Evolutionary conservation across 306 rosid genomes (phyloP), one percentile per base, ranked within the genome.

Genomic region (Castanea mollissima): DNA sequence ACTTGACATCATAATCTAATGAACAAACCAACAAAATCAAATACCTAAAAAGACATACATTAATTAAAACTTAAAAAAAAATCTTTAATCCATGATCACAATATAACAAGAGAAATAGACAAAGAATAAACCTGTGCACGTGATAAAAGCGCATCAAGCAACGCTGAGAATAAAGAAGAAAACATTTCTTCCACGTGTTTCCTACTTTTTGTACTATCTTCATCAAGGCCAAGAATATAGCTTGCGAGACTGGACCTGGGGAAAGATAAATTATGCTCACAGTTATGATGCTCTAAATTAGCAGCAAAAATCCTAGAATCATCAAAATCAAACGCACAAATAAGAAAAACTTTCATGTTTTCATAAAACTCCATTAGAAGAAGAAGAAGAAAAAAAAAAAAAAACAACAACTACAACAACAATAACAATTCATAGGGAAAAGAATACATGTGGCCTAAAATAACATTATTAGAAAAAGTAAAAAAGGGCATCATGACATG

Each of bases 201-300:
- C 87, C 87, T 91, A 69, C 71, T 82, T 70, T 82, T 82, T 27
- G 87, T 82, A 72, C 80, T 85, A 76, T 91, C 91, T 85, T 84
- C 94, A 76, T 86, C 91, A 83, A 91, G 86, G 78, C 90, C 92
- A 87, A 94, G 93, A 83, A 92, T 86, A 85, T 87, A 94, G 89
- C 94, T 87, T 6, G 95, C 95, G 76, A 92, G 87, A 83, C 93
- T 81, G 77, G 91, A 92, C 98, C 98, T 94, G 94, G 76, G 69
- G 80, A 84, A 79, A 73, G 14, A 78, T 68, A 79, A 78, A 75
- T 55, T 67, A 68, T 18, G 27, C 35, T 75, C 58, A 13, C 65
- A 64, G 65, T 81, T 75, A 83, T 55, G 55, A 58, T 49, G 12
- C 31, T 12, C 64, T 57, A 18, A 31, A 60, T 71, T 44, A 71